These are phyloP conservation scores for Neocatenulostroma microsporum DNA, from an alignment of 2,329 filamentous ascomycete genomes.

Conservation along the genomic window DNA sequence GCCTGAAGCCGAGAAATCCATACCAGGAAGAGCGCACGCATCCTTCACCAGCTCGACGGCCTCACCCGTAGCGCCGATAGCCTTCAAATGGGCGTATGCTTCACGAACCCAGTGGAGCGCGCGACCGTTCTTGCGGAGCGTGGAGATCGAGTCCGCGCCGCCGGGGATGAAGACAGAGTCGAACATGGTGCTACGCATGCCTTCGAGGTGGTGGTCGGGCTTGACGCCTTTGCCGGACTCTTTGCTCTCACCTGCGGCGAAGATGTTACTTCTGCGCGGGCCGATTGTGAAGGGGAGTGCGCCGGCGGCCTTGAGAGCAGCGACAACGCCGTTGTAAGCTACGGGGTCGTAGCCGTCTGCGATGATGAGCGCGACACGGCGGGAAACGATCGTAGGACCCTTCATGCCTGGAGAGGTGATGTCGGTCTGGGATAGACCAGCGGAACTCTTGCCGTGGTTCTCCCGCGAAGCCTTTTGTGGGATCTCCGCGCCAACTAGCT, in stretches of 20 bases:
- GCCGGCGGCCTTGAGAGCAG: conserved; percentile 52
- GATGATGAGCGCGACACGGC: conserved; percentile 66
- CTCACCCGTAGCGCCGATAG: conserved; percentile 68
- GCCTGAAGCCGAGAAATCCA: conserved; percentile 43
- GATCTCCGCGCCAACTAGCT: conserved; percentile 58
- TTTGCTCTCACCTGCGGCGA: conserved; percentile 51
- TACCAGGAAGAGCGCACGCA: conserved; percentile 38
- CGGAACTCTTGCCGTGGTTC: conserved; percentile 63
- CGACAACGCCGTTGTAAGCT: conserved; percentile 58
- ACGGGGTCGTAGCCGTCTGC: conserved; percentile 66
- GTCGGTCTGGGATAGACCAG: conserved; percentile 61
- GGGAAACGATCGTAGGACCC: conserved; percentile 59
- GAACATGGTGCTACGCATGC: conserved; percentile 72
- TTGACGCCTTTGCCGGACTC: conserved; percentile 47
- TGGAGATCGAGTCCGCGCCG: conserved; percentile 55
- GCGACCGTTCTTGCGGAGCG: conserved; percentile 61
- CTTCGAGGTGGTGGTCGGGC: conserved; percentile 72
- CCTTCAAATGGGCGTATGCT: conserved; percentile 73
- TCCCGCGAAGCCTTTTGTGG: conserved; percentile 46
- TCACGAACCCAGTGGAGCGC: conserved; percentile 71
- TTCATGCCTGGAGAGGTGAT: conserved; percentile 45
- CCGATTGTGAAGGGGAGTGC: conserved; percentile 69
- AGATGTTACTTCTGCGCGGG: conserved; percentile 58
- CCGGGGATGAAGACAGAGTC: conserved; percentile 72
- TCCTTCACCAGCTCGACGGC: conserved; percentile 56